Base-by-base conservation (phyloP, 2,329 filamentous ascomycete genomes). In the Hirsutella minnesotensis region DNA sequence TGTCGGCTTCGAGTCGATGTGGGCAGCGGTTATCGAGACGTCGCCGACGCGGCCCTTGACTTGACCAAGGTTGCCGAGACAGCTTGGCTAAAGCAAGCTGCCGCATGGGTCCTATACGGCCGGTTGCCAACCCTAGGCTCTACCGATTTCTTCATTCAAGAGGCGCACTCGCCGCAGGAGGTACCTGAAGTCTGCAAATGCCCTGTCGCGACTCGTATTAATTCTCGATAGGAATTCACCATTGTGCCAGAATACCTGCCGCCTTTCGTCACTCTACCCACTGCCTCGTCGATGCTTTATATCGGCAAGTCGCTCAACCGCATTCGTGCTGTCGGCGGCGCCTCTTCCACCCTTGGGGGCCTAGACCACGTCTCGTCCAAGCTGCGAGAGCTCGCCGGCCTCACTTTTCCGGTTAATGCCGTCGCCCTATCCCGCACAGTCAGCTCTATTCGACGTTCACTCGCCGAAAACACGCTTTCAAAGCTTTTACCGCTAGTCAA, bases 71-170 rank as follows among this genome's bases (percentile, higher is more conserved):
- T 86, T 19, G 89, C 88, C 0, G 90, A 98, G 64, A 83, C 77
- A 24, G 84, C 89, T 9, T 98, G 92, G 92, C 67, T 96, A 56
- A 85, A 87, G 59, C 88, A 95, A 56, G 72, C 94, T 10, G 85
- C 87, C 4, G 84, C 85, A 21, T 98, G 90, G 90, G 73, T 96
- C 9, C 64, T 96, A 13, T 94, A 95, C 59, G 92, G 92, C 5
- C 79, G 83, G 40, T 64, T 95, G 44, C 89, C 90, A 1, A 74
- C 73, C 13, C 81, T 86, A 57, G 87, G 86, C 3, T 75, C 72
- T 5, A 72, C 76, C n/a, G 90, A 96, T 61, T 96, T 96, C 58
- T 95, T 95, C 57, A 77, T 96, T 27, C 73, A 75, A 56, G 70
- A 60, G 49, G 56, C 66, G 9, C 58, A 65, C 12, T 61, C 67